Percentiles rank a stretch among this genome's conserved stretches.
Conservation (phyloP, 2,329 filamentous ascomycete genomes). For the Alternaria tenuissima region DNA sequence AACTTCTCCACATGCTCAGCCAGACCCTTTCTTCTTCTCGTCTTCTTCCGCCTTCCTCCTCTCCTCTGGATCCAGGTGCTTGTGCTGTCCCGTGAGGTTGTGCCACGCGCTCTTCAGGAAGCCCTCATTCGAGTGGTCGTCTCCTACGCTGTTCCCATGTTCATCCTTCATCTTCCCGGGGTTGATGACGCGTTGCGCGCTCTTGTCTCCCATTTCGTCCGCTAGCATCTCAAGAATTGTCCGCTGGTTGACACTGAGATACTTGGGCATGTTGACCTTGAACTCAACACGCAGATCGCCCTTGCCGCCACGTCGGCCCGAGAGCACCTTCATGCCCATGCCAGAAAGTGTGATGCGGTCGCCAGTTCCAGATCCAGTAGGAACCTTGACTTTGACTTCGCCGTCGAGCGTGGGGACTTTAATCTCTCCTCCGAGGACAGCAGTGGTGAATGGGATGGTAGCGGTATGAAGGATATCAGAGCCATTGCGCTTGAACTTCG, state of each 20-base stretch:
- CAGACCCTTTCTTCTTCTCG: conserved; percentile 45
- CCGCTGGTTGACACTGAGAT: conserved; percentile 87
- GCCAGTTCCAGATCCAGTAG: conserved; percentile 89
- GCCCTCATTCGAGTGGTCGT: conserved; percentile 77
- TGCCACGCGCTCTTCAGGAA: conserved; percentile 96
- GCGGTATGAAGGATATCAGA: conserved; percentile 94
- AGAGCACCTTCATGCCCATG: conserved; percentile 92
- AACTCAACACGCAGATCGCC: conserved; percentile 95
- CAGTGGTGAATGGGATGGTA: conserved; percentile 89
- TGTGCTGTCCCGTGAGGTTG: conserved; percentile 78
- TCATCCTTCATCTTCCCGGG: conserved; percentile 60
- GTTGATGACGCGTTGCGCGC: conserved; percentile 92
- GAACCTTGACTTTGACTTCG: conserved; percentile 87
- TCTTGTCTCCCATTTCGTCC: conserved; percentile 94
- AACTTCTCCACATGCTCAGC: conserved; percentile 31
- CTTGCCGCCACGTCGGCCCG: conserved; percentile 63
- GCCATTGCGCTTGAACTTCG: conserved; percentile 86
- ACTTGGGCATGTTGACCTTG: conserved; percentile 94
- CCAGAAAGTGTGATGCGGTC: conserved; percentile 88
- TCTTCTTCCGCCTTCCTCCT: conserved; percentile 48
- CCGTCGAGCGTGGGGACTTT: conserved; percentile 89
- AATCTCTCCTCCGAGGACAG: conserved; percentile 88
- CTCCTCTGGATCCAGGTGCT: conserved; percentile 31
- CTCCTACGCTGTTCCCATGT: conserved; percentile 20
- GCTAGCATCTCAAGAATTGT: conserved; percentile 95